These are phyloP conservation scores for Rhodotorula graminis DNA, from an alignment of 768 basidiomycete genomes.

Conservation along the genomic window DNA sequence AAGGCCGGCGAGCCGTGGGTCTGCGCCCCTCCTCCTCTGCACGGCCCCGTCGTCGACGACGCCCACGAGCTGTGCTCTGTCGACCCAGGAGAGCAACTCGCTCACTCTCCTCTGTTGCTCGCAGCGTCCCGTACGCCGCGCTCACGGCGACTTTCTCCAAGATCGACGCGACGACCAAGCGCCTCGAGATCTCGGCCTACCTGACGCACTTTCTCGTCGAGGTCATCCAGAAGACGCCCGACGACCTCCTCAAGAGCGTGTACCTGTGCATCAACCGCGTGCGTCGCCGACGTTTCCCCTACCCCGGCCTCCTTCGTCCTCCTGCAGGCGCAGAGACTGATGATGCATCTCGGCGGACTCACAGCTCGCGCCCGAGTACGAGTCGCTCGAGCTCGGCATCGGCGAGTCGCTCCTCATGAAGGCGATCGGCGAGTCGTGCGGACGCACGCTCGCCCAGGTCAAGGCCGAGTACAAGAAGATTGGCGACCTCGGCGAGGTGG, in stretches of 20 bases:
- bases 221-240: slow-evolving; percentile 77
- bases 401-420: slow-evolving; percentile 91
- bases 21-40: not conserved
- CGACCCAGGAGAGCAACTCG: not conserved
- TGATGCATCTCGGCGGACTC: no score
- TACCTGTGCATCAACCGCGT: slow-evolving; percentile 97
- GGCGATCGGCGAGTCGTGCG: slow-evolving; percentile 90
- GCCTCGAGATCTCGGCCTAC: slow-evolving; percentile 82
- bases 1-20: slow-evolving; percentile 35
- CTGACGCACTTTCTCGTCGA: slow-evolving; percentile 83
- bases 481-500: slow-evolving; percentile 91
- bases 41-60: not conserved
- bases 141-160: slow-evolving; percentile 78
- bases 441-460: slow-evolving; percentile 72
- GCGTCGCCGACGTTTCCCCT: slow-evolving; percentile 43
- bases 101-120: not conserved
- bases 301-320: not conserved
- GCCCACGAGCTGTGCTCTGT: no score
- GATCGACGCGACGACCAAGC: slow-evolving; percentile 92
- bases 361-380: slow-evolving; percentile 89
- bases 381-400: slow-evolving; percentile 90
- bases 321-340: not conserved
- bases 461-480: slow-evolving; percentile 91
- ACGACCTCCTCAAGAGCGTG: slow-evolving; percentile 75
- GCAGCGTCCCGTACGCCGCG: slow-evolving; percentile 88